Evolutionary conservation across 495 filamentous ascomycete genomes (phyloP), one percentile per base, ranked within the genome.

Genomic region (Cercophora sp.): DNA sequence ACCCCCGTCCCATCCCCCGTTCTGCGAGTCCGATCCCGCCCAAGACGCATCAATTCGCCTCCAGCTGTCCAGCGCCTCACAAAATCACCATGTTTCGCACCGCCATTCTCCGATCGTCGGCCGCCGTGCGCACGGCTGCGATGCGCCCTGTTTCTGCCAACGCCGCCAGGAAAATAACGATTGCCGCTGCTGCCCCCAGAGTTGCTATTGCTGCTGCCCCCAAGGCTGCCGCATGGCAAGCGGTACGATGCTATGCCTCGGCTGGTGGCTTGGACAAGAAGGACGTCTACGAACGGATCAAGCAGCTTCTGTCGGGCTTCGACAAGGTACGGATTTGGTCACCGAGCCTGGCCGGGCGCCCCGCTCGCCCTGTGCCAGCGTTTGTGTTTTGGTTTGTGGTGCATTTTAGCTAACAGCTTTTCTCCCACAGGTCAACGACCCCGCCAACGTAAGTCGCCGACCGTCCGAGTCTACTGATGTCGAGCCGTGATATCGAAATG

Each of bases 251-350:
- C 75, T 98, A 98, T 77, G 91, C 91, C 41, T 87, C 93, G 37
- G 82, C 79, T 39, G 83, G 84, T 51, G 85, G 83, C 36, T 76
- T 96, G 36, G 74, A 79, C 52, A 87, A 89, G 79, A 75, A 81
- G 8, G 91, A 96, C 71, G 86, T 96, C 52, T 86, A 95, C 72
- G 87, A 87, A 43, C 85, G 93, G 63, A 97, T 98, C 80, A 80
- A 95, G 72, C 84, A 87, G 74, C 79, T 98, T 52, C 72, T 98
- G 70, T 85, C 86, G 68, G 89, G 87, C 68, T 98, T 97, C 74
- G 93, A 98, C 77, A 98, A 98, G 86, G 93, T 96, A 71, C 60
- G 85, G 64, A 55, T 45, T 32, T 53, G 29, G 29, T 6, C 29
- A 32, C n/a, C n/a, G n/a, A n/a, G n/a, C n/a, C n/a, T n/a, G 32